Evolutionary conservation across 2,329 filamentous ascomycete genomes (phyloP).

Genomic region (Cordyceps farinosa): DNA sequence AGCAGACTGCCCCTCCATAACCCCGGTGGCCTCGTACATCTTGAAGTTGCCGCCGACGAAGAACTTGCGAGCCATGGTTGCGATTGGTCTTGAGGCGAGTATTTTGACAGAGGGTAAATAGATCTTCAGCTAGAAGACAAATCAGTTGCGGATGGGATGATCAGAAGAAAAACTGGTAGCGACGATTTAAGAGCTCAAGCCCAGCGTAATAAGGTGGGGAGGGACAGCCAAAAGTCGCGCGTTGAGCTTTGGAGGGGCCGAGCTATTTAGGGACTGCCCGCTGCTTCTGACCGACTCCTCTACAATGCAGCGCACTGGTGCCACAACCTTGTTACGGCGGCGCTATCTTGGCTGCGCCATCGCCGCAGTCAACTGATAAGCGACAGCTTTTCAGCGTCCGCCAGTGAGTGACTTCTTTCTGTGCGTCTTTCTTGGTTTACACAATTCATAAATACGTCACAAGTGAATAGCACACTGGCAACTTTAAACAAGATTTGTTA

Average conservation of each 20-base stretch:
- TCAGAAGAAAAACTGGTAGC: neutral
- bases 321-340: no score
- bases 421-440: no score
- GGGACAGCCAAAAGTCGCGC: slow-evolving; percentile 15
- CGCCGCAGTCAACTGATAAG: no score
- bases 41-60: slow-evolving; percentile 99
- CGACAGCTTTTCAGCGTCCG: no score
- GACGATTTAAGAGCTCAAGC: neutral
- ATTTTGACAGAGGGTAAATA: neutral
- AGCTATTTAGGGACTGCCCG: neutral
- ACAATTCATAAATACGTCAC: no score
- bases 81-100: slow-evolving; percentile 23
- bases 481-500: no score
- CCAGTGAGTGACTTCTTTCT: no score
- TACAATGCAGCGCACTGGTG: neutral
- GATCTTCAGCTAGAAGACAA: neutral
- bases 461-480: no score
- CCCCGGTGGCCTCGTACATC: slow-evolving; percentile 62
- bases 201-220: slow-evolving; percentile 3
- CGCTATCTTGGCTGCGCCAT: no score
- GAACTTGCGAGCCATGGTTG: slow-evolving; percentile 90
- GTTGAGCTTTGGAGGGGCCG: slow-evolving; percentile 10
- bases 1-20: slow-evolving; percentile 11
- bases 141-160: neutral
- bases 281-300: neutral